phyloP scores from a whole-genome alignment of 2,329 filamentous ascomycete species.

The Monosporascus sp. region DNA sequence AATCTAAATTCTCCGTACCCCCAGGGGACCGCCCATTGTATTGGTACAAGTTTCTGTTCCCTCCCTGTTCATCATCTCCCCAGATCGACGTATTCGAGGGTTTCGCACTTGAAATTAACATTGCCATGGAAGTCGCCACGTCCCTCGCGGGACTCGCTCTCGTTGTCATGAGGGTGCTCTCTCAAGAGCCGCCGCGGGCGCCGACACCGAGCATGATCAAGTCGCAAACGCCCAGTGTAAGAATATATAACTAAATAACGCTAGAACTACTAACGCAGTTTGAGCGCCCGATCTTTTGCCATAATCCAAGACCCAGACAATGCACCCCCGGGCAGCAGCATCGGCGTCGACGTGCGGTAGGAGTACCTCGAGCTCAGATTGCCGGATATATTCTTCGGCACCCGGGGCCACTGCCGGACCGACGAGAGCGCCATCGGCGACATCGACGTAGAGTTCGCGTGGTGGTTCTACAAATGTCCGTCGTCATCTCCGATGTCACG shows the following conservation, averaged over 20 bases:
- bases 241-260: no score
- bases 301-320: no score
- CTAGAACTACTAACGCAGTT: no score
- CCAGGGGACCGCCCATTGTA: not conserved
- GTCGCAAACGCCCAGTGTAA: conserved; percentile 7
- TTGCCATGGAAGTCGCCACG: not conserved
- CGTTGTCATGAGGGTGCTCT: not conserved
- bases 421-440: conserved; percentile 8
- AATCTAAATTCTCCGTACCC: not conserved
- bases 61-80: not conserved
- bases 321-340: conserved; percentile 10
- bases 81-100: not conserved
- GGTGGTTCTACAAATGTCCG: conserved; percentile 14
- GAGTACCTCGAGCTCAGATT: conserved; percentile 7
- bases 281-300: no score
- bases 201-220: conserved; percentile 6
- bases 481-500: conserved; percentile 9
- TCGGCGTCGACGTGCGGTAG: conserved; percentile 9
- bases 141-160: not conserved
- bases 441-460: conserved; percentile 10
- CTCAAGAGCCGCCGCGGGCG: conserved; percentile 8
- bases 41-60: not conserved
- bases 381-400: conserved; percentile 5
- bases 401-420: conserved; percentile 9
- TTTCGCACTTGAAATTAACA: not conserved